Conservation (phyloP, 768 basidiomycete genomes). For the Ramaria sp. region DNA sequence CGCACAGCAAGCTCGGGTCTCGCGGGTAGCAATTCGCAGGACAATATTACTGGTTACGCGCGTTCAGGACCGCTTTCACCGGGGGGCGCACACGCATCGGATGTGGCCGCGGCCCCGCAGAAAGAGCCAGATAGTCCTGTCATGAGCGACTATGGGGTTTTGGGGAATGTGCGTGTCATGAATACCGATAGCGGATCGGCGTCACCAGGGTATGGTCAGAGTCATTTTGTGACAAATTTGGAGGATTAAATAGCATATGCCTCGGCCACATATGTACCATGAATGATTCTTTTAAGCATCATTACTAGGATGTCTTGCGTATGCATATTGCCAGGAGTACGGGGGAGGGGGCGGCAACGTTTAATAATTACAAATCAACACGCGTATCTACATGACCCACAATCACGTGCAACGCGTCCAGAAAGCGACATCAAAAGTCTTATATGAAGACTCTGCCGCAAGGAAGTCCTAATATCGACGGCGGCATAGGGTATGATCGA, state of each 20-base stretch:
- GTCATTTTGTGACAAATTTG: constrained; percentile 37
- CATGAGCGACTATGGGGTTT: constrained; percentile 5
- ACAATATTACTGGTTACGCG: constrained; percentile 7
- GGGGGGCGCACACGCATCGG: neutral
- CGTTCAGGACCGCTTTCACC: neutral
- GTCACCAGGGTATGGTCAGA: constrained; percentile 28
- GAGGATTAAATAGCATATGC: constrained; percentile 15
- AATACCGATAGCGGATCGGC: constrained; percentile 2
- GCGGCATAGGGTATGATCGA: too few species aligned
- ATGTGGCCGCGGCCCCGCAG: neutral
- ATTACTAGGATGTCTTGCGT: too few species aligned
- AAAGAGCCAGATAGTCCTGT: constrained; percentile 5
- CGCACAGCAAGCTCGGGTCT: constrained; percentile 5
- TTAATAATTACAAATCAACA: too few species aligned
- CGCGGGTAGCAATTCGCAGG: constrained; percentile 9
- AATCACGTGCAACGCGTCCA: too few species aligned
- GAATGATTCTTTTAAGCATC: too few species aligned
- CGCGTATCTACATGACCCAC: too few species aligned
- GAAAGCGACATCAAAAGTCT: too few species aligned
- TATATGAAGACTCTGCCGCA: too few species aligned
- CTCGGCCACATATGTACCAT: too few species aligned
- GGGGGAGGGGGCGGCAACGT: too few species aligned
- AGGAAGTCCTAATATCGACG: too few species aligned
- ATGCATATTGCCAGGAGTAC: too few species aligned
- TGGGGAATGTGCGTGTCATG: constrained; percentile 9